phyloP scores from a whole-genome alignment of 2,329 filamentous ascomycete species.

The Penicillium sp. region DNA sequence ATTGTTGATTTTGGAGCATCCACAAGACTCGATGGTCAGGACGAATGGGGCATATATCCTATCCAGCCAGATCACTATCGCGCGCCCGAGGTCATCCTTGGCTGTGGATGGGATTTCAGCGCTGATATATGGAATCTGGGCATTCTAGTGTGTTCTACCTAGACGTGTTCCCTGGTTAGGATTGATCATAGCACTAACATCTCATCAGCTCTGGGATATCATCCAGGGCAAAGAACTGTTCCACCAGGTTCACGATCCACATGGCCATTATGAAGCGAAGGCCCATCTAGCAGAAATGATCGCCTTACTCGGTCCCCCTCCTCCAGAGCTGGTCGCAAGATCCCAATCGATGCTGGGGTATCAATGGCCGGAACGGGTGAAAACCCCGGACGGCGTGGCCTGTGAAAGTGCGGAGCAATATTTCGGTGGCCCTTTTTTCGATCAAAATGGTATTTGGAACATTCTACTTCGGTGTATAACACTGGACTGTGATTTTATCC shows the following conservation, averaged over 20 bases:
- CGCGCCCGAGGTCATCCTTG: conserved; percentile 34
- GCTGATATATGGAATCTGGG: conserved; percentile 39
- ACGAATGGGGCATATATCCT: conserved; percentile 33
- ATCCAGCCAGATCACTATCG: conserved; percentile 40
- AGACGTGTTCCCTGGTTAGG: too few relatives aligned
- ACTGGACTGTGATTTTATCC: too few relatives aligned
- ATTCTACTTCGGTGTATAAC: neutral
- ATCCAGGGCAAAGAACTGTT: conserved; percentile 31
- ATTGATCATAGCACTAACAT: too few relatives aligned
- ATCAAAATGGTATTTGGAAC: conserved; percentile 13
- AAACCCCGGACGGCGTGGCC: neutral
- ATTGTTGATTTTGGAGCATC: conserved; percentile 32
- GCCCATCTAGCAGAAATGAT: conserved; percentile 37
- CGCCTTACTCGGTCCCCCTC: conserved; percentile 19
- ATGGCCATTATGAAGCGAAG: conserved; percentile 29
- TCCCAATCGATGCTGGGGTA: conserved; percentile 1
- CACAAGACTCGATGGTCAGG: conserved; percentile 2
- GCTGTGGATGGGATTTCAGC: conserved; percentile 30
- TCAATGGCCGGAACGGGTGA: neutral
- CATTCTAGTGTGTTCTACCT: conserved; percentile 23
- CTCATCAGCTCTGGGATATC: conserved; percentile 28
- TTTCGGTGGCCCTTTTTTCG: conserved; percentile 26
- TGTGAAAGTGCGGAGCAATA: conserved; percentile 20
- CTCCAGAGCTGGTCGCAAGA: conserved; percentile 24
- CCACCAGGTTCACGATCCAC: conserved; percentile 24